Base-by-base conservation (phyloP, 2,329 filamentous ascomycete genomes). In the Verticillium isaacii region DNA sequence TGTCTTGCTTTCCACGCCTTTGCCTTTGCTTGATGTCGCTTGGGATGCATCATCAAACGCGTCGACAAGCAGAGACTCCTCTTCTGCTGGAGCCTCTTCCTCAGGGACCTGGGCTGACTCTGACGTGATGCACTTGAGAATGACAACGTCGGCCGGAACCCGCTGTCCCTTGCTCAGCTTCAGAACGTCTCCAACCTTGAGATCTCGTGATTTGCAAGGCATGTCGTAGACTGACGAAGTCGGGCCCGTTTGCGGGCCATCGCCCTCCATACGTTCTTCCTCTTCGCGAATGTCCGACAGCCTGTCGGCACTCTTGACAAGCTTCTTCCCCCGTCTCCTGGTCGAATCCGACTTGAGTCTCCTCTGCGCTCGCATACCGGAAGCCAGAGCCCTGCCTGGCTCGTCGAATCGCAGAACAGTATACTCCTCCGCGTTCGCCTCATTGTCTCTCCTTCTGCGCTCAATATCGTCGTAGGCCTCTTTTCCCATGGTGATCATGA, bases 381-480 rank as follows among this genome's bases (percentile, higher is more conserved):
- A 72, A 1, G 65, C 58, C 59, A 69, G 66, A 23, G 69, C 69
- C 7, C 69, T 68, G 4, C 74, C 77, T 2, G 83, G 80, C 56
- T 89, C 85, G 56, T 86, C 84, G 69, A 97, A 93, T 19, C 82
- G 82, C 59, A 98, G 72, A 2, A 96, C 87, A 0, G 85, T 89
- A 70, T 96, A 98, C 61, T 87, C 86, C 73, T 99, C 95, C 2
- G 94, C 90, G 73, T 99, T 99, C 3, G 95, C 94, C 74, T 99
- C 95, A 17, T 89, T 90, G 74, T 99, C 95, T 71, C 96, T 86
- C 66, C 90, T 85, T 63, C 96, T 85, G 67, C 95, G 82, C 60
- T 88, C 90, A 69, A 99, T 91, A 74, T 99, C 96, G 73, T 99
- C 95, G 69, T 91, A 88, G 0, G 95, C 96, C 76, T 99, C 96